These are phyloP conservation scores for Phytophthora nicotianae DNA, from an alignment of 352 stramenopile species.

Conservation along the genomic window DNA sequence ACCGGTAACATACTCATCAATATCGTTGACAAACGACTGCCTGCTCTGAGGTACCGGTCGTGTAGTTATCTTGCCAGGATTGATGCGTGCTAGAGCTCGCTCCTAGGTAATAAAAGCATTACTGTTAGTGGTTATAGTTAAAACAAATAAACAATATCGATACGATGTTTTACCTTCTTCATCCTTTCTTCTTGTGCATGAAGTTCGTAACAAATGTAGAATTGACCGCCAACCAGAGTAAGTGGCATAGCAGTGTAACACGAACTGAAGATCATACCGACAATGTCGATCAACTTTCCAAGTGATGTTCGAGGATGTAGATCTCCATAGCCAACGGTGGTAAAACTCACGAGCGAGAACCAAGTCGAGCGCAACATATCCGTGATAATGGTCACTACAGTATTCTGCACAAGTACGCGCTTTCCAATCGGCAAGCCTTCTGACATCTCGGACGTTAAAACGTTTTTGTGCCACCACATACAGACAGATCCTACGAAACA, in stretches of 20 bases:
- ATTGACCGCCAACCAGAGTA: slow-evolving; percentile 58
- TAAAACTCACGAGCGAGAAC: slow-evolving; percentile 57
- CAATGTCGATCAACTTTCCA: slow-evolving; percentile 50
- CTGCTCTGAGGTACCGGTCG: slow-evolving; percentile 5
- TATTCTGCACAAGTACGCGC: slow-evolving; percentile 51
- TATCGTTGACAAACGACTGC: background rate
- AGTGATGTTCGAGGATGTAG: slow-evolving; percentile 46
- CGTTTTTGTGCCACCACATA: slow-evolving; percentile 46
- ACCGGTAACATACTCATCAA: background rate
- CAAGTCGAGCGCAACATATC: slow-evolving; percentile 59
- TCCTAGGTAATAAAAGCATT: slow-evolving; percentile 3
- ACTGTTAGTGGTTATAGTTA: background rate
- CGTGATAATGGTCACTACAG: slow-evolving; percentile 28
- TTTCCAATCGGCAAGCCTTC: slow-evolving; percentile 35
- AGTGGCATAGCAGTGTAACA: slow-evolving; percentile 71
- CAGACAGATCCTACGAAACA: slow-evolving; percentile 43
- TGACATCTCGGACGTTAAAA: slow-evolving; percentile 43
- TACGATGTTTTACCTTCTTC: slow-evolving; percentile 19
- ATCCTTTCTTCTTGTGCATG: slow-evolving; percentile 42
- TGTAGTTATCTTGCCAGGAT: background rate
- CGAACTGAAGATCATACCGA: slow-evolving; percentile 55
- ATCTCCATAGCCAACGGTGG: slow-evolving; percentile 60
- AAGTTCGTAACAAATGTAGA: slow-evolving; percentile 66
- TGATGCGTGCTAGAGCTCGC: slow-evolving; percentile 13
- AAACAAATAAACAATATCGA: background rate